Percentiles rank a stretch among this genome's conserved stretches.
phyloP scores from a whole-genome alignment of 2,329 filamentous ascomycete species.

The Colletotrichum lupini region DNA sequence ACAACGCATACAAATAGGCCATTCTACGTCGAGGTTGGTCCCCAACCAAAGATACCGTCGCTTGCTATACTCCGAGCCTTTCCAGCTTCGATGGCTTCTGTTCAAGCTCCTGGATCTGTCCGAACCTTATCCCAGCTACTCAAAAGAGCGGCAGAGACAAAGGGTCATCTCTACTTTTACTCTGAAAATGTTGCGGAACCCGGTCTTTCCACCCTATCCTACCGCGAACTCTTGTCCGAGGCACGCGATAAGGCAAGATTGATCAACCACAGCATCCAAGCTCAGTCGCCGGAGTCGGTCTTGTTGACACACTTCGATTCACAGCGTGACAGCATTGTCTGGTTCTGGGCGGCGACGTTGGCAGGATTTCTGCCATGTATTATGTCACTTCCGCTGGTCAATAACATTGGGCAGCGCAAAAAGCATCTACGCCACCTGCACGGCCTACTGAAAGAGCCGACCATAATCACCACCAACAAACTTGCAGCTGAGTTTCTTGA shows the following conservation, averaged over 20 bases:
- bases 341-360: constrained; percentile 29
- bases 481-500: constrained; percentile 17
- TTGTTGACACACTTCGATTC: constrained; percentile 25
- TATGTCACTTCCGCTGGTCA: constrained; percentile 23
- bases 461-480: constrained; percentile 13
- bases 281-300: constrained; percentile 8
- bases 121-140: not conserved
- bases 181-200: not conserved
- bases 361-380: constrained; percentile 16
- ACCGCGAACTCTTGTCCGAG: constrained; percentile 11
- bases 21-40: no score
- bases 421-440: constrained; percentile 22
- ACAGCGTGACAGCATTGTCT: constrained; percentile 23
- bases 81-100: not conserved
- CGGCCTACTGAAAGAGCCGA: not conserved
- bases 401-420: constrained; percentile 20
- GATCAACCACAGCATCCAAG: not conserved
- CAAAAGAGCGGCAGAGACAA: not conserved
- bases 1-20: no score
- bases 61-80: no score
- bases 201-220: not conserved
- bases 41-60: no score
- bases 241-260: constrained; percentile 9
- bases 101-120: not conserved
- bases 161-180: constrained; percentile 1